These are phyloP conservation scores for Penicillium olsonii DNA, from an alignment of 2,329 filamentous ascomycete genomes.

Conservation along the genomic window DNA sequence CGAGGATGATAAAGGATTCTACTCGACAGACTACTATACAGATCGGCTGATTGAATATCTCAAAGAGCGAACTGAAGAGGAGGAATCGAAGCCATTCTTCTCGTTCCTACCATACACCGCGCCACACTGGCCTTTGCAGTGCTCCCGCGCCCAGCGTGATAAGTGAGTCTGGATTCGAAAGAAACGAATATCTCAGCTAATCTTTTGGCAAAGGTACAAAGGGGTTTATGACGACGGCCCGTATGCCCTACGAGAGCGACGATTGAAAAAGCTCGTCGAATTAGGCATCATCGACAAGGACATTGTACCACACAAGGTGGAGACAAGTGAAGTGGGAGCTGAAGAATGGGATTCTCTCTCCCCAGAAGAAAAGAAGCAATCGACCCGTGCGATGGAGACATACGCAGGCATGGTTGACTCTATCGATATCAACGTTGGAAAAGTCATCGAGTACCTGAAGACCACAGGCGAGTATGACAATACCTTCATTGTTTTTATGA, in stretches of 20 bases:
- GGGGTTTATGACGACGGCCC: slow-evolving; percentile 55
- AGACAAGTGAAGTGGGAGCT: not conserved
- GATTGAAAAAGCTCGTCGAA: slow-evolving; percentile 50
- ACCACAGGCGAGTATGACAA: slow-evolving; percentile 36
- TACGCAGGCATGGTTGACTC: slow-evolving; percentile 40
- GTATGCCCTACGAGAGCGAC: slow-evolving; percentile 46
- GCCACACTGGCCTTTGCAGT: slow-evolving; percentile 57
- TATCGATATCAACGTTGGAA: slow-evolving; percentile 37
- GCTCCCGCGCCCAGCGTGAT: slow-evolving; percentile 46
- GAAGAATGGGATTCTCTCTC: slow-evolving; percentile 19
- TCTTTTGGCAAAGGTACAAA: slow-evolving; percentile 43
- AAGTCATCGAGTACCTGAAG: slow-evolving; percentile 33
- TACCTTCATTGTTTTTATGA: slow-evolving; percentile 43
- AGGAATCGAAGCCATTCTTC: slow-evolving; percentile 46
- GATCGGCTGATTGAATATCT: slow-evolving; percentile 31
- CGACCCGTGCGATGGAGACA: slow-evolving; percentile 36
- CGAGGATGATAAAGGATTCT: slow-evolving; percentile 26
- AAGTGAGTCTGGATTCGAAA: not conserved
- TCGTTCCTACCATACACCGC: slow-evolving; percentile 53
- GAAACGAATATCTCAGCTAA: too few species aligned
- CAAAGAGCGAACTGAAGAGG: slow-evolving; percentile 27
- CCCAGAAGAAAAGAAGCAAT: slow-evolving; percentile 24
- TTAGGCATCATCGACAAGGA: slow-evolving; percentile 46
- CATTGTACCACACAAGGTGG: slow-evolving; percentile 46
- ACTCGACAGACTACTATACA: slow-evolving; percentile 34